Evolutionary conservation across 1,139 yeast genomes (phyloP).

Genomic region (Sugiyamaella sp.): DNA sequence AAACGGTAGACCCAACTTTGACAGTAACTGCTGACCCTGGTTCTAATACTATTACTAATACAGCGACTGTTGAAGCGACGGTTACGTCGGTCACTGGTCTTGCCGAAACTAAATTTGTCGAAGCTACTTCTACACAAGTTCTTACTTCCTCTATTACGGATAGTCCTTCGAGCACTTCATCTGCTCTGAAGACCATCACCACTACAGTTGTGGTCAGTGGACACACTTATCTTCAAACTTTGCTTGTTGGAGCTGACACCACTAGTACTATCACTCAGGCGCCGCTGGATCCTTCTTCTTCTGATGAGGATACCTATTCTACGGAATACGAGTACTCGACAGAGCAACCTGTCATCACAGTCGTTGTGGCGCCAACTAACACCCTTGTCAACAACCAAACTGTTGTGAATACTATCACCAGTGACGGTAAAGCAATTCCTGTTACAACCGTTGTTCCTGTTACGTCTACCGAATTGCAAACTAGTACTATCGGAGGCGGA

Average conservation of each 20-base stretch:
- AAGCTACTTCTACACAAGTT: constrained; percentile 18
- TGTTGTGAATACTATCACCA: constrained; percentile 29
- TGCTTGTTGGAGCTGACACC: constrained; percentile 33
- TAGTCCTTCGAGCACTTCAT: constrained; percentile 26
- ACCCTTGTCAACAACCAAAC: constrained; percentile 33
- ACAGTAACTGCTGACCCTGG: constrained; percentile 17
- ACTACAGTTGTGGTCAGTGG: constrained; percentile 33
- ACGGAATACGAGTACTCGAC: constrained; percentile 38
- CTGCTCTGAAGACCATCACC: constrained; percentile 32
- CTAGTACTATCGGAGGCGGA: constrained; percentile 17
- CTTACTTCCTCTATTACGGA: constrained; percentile 23
- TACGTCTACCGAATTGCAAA: constrained; percentile 15
- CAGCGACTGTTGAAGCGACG: constrained; percentile 7
- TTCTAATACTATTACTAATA: constrained; percentile 17
- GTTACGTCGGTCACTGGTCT: constrained; percentile 9
- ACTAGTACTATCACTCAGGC: constrained; percentile 29
- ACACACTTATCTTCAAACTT: constrained; percentile 26
- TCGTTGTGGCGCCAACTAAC: constrained; percentile 34
- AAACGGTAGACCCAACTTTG: constrained; percentile 13
- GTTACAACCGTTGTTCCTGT: constrained; percentile 23
- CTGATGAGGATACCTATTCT: constrained; percentile 33
- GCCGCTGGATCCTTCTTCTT: constrained; percentile 30
- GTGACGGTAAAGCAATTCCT: constrained; percentile 27
- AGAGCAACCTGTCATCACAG: constrained; percentile 36
- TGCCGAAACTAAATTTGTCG: constrained; percentile 5